Percentiles rank a stretch among this genome's conserved stretches.
Evolutionary conservation across 1,284 basidiomycete genomes (phyloP).

Genomic region (Cryptococcus maquisensis): DNA sequence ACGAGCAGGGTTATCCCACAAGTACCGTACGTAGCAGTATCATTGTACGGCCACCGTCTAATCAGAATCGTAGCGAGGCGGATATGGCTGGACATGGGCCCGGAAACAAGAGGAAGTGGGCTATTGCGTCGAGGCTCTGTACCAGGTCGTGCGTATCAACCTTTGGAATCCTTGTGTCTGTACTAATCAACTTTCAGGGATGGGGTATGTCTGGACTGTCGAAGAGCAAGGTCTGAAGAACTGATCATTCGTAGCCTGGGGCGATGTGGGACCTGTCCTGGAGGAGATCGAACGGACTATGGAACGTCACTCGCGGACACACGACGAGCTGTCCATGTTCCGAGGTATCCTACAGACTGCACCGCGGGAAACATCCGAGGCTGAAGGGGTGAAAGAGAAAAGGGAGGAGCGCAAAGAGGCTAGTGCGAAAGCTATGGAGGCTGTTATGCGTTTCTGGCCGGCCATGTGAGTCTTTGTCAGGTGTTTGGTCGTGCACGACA

Average conservation of each 20-base stretch:
- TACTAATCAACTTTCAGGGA: constrained; percentile 5
- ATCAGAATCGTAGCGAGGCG: constrained; percentile 24
- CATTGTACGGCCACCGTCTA: neutral
- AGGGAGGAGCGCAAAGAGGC: constrained; percentile 1
- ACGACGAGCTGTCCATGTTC: constrained; percentile 9
- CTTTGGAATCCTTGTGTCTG: neutral
- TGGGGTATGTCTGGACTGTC: constrained; percentile 15
- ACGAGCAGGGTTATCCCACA: constrained; percentile 38
- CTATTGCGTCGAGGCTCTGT: constrained; percentile 25
- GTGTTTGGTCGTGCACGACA: neutral
- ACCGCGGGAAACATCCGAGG: neutral
- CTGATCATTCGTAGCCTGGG: constrained; percentile 18
- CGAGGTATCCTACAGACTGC: neutral
- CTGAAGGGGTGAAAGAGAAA: neutral
- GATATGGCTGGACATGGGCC: constrained; percentile 38
- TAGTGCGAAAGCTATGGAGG: neutral
- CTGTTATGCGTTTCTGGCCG: constrained; percentile 11
- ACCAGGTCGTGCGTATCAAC: constrained; percentile 31
- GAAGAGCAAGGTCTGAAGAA: neutral
- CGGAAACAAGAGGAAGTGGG: constrained; percentile 30
- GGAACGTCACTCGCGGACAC: constrained; percentile 25
- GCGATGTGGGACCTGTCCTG: constrained; percentile 21
- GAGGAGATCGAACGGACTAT: constrained; percentile 21
- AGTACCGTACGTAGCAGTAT: constrained; percentile 21
- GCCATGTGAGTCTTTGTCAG: constrained; percentile 5